These are phyloP conservation scores for Lactarius akahatsu DNA, from an alignment of 768 basidiomycete genomes.

Conservation along the genomic window DNA sequence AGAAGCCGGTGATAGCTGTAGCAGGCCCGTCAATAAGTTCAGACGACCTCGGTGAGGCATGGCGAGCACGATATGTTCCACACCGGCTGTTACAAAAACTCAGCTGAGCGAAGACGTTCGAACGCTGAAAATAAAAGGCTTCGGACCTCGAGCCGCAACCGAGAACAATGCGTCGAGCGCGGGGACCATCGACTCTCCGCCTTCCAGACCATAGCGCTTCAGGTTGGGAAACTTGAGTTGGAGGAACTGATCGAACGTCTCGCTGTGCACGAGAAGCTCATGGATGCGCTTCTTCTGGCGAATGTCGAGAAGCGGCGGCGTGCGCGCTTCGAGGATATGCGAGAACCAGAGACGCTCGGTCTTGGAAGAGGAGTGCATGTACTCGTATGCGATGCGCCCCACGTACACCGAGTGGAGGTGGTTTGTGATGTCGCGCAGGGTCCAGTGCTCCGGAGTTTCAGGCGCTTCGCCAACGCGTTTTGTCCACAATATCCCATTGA, in stretches of 20 bases:
- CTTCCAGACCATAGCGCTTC: constrained; percentile 86
- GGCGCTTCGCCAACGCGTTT: constrained; percentile 40
- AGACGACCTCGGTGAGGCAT: constrained; percentile 90
- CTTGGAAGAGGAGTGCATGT: constrained; percentile 85
- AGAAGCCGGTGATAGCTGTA: constrained; percentile 62
- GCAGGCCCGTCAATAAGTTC: constrained; percentile 77
- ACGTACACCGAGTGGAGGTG: constrained; percentile 78
- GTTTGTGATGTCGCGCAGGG: constrained; percentile 63
- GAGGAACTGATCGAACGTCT: constrained; percentile 81
- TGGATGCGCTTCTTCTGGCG: constrained; percentile 59
- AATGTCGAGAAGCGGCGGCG: constrained; percentile 35
- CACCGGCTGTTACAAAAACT: constrained; percentile 46
- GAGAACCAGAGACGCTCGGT: constrained; percentile 90
- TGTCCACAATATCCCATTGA: constrained; percentile 84
- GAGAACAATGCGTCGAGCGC: constrained; percentile 78
- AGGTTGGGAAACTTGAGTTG: constrained; percentile 88
- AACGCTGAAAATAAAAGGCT: not conserved
- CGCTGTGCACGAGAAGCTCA: constrained; percentile 66
- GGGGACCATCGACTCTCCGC: constrained; percentile 91
- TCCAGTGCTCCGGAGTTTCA: constrained; percentile 50
- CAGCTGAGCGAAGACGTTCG: not conserved
- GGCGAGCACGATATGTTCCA: constrained; percentile 70
- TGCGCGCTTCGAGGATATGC: constrained; percentile 71
- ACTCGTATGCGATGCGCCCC: constrained; percentile 87
- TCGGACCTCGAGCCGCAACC: constrained; percentile 57